These are phyloP conservation scores for Lepiota brunneoincarnata DNA, from an alignment of 768 basidiomycete species.

Conservation along the genomic window DNA sequence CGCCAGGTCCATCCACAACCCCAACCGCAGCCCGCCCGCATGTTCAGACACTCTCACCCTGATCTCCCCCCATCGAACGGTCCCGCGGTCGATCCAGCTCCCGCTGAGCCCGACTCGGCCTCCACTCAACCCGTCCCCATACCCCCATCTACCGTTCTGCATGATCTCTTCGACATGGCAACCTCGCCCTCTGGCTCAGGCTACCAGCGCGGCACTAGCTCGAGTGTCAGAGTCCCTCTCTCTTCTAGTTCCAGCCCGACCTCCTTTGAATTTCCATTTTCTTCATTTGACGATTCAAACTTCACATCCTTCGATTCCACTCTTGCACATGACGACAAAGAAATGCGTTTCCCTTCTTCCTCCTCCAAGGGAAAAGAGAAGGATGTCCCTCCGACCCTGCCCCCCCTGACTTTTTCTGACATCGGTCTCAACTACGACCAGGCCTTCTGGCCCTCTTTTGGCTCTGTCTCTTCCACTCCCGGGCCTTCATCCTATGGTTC, in stretches of 20 bases:
- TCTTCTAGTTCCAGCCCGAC: constrained; percentile 22
- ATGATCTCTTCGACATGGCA: constrained; percentile 40
- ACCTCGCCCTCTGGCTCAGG: constrained; percentile 18
- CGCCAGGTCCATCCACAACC: background rate
- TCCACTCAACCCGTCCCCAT: constrained; percentile 54
- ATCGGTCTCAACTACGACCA: constrained; percentile 46
- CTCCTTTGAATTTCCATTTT: constrained; percentile 21
- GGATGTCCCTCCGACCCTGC: constrained; percentile 59
- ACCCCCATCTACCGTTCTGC: constrained; percentile 27
- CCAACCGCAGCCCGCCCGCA: constrained; percentile 9
- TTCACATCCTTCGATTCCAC: constrained; percentile 19
- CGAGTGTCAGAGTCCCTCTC: background rate
- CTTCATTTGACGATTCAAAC: constrained; percentile 19
- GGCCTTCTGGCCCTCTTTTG: constrained; percentile 36
- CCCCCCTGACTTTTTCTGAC: constrained; percentile 61
- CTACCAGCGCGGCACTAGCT: constrained; percentile 2
- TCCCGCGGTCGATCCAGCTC: background rate
- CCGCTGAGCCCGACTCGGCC: constrained; percentile 56
- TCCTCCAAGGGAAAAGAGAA: constrained; percentile 56
- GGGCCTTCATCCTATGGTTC: constrained; percentile 34
- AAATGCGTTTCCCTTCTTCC: constrained; percentile 12
- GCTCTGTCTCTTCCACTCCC: constrained; percentile 25
- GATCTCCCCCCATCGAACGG: background rate
- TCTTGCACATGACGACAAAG: constrained; percentile 11
- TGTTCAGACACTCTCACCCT: background rate